Base-by-base conservation (phyloP, 108 stramenopile species). In the Pseudonitzschia pungens region DNA sequence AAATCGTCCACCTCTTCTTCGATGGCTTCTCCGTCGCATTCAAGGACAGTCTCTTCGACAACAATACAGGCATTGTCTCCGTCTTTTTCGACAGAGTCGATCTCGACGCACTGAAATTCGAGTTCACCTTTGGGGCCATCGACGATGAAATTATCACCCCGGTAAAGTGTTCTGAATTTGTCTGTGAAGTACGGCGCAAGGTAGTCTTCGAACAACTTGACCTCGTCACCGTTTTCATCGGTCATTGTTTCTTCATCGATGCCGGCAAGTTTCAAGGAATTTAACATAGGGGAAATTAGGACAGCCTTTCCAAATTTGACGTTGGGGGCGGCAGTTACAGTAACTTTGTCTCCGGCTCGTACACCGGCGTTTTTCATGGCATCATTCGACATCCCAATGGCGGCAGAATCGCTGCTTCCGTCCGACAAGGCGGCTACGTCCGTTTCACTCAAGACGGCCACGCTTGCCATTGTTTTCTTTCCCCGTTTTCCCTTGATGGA, bases 271-370 rank as follows among this genome's bases (percentile, higher is more conserved):
- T 81, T 82, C 36, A 89, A 58, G 2, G 90, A 90, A 64, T 91
- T 90, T 14, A 64, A 70, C 33, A 82, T 92, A 1, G 94, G 94
- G 6, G 90, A 75, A 56, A 95, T 86, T 26, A 95, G 71, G 16
- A 92, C 87, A 31, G 83, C 82, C 78, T 90, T 95, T 26, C 94
- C 94, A 70, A 95, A 95, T 71, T 95, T 95, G 76, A 94, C 88
- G 77, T 90, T 84, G 18, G 93, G 91, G 18, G 88, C 88, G 22
- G 93, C 85, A 0, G 85, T 69, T 0, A 94, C 81, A 4, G 83
- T 84, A 0, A 94, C 93, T 20, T 81, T 78, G 68, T 94, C 93
- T 28, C 93, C 93, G 9, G 89, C 85, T 28, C 93, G 88, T 12
- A 94, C 93, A 32, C 89, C 93, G 32, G 87, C 83, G 75, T 94